Evolutionary conservation across 768 basidiomycete species (phyloP), one percentile per base, ranked within the genome.

Genomic region (Mycena rebaudengoi): DNA sequence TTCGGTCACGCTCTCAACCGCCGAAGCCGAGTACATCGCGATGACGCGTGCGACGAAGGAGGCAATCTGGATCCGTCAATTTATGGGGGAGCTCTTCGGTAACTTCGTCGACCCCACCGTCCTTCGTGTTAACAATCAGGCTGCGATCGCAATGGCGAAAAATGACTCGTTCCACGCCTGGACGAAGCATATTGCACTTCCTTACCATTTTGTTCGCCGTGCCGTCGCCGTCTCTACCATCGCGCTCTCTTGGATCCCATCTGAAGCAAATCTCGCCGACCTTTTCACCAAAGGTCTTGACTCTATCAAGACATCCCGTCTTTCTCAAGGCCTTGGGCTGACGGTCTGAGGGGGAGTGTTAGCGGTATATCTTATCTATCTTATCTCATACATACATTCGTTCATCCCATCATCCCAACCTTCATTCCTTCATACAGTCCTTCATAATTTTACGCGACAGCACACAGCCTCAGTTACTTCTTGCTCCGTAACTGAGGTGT

Each of bases 1-100:
- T 1, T 66, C 71, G 0, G 70, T 80, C 33, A 64, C 80, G 0
- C 59, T 69, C 0, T 83, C 80, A 0, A 79, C 78, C 0, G 73
- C 73, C 5, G 78, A 83, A 55, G 75, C 79, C 0, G 80, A 82
- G 65, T 82, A 79, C 65, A 58, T 63, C 55, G 61, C 55, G 23
- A 40, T 62, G 1, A 67, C 69, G 11, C 65, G 72, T 26, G 66
- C 74, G 12, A 45, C 69, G 14, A 67, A 69, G 13, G 60, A 66
- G 29, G 54, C 66, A 5, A 72, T 66, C 48, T 70, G 77, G 75
- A 56, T 75, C 56, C 64, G 73, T 32, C 66, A 64, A 41, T 64
- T 75, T 26, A 61, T 68, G 21, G 53, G 68, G 11, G 69, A 62
- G 45, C 60, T 71, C 21, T 50, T 51, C 25, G 29, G 20, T 46